Conservation (phyloP, 164 flowering plant genomes). For the Chimonanthus praecox region DNA sequence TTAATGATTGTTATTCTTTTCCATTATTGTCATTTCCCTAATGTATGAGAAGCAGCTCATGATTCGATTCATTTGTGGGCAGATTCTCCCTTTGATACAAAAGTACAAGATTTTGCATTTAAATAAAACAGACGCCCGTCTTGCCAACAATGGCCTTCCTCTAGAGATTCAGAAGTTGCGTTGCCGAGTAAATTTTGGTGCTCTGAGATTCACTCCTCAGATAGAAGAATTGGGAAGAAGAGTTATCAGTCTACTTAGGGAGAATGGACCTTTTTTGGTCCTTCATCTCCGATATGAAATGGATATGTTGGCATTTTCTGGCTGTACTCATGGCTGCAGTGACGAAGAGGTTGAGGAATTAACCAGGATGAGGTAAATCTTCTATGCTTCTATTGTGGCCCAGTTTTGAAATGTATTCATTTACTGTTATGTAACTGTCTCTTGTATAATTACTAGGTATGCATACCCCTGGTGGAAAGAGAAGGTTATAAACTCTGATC, state of each 20-base stretch:
- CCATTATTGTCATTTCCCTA: background rate
- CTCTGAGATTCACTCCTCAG: slow-evolving; percentile 73
- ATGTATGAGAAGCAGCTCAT: background rate
- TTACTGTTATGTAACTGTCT: background rate
- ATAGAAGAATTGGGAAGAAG: slow-evolving; percentile 82
- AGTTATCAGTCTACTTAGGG: slow-evolving; percentile 59
- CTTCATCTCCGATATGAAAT: slow-evolving; percentile 98
- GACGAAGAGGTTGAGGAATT: slow-evolving; percentile 73
- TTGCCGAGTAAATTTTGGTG: slow-evolving; percentile 79
- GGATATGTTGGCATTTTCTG: slow-evolving; percentile 98
- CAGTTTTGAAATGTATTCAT: background rate
- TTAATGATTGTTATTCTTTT: slow-evolving; percentile 19
- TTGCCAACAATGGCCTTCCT: slow-evolving; percentile 81
- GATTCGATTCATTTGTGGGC: background rate
- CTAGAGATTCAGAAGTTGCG: slow-evolving; percentile 77
- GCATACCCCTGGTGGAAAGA: slow-evolving; percentile 98
- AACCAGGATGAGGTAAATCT: slow-evolving; percentile 81
- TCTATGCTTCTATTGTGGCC: background rate
- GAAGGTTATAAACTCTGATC: slow-evolving; percentile 67
- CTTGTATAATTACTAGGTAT: slow-evolving; percentile 42
- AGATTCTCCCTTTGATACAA: slow-evolving; percentile 3
- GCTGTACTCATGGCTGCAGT: slow-evolving; percentile 88
- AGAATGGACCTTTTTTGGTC: slow-evolving; percentile 79
- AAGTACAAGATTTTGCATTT: slow-evolving; percentile 1
- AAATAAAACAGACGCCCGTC: slow-evolving; percentile 71